Percentiles rank a stretch among this genome's conserved stretches.
Conservation (phyloP, 202 grass and related monocot genomes). For the Tripidium arundinaceum region DNA sequence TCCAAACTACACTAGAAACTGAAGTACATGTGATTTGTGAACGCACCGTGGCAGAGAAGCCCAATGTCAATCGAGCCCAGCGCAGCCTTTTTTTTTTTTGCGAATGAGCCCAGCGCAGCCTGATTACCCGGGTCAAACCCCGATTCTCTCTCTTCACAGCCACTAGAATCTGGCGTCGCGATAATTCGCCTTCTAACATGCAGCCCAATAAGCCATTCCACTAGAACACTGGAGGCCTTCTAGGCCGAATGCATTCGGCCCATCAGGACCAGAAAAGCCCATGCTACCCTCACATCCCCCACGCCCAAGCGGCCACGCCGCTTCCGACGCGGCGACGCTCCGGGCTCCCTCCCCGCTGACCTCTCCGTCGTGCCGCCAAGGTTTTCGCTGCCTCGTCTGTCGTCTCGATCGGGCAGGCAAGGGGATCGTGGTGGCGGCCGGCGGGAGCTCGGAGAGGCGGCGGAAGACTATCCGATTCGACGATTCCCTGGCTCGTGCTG, state of each 20-base stretch:
- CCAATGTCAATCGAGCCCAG: too few relatives aligned
- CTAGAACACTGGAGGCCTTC: neutral
- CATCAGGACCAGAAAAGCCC: neutral
- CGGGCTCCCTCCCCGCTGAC: neutral
- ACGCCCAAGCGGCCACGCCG: neutral
- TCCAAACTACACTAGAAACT: too few relatives aligned
- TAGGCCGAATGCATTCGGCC: neutral
- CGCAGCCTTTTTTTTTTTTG: too few relatives aligned
- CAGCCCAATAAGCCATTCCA: neutral
- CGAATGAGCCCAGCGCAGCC: too few relatives aligned
- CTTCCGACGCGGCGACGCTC: neutral
- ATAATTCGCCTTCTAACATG: too few relatives aligned
- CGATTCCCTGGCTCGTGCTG: neutral
- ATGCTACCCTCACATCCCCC: neutral
- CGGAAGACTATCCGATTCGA: neutral
- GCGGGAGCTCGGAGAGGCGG: neutral
- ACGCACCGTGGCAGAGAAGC: too few relatives aligned
- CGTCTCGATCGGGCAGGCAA: neutral
- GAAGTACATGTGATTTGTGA: too few relatives aligned
- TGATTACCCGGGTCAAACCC: neutral
- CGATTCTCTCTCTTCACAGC: neutral
- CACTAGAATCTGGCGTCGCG: too few relatives aligned
- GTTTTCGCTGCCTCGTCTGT: neutral
- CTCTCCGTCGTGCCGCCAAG: constrained; percentile 33
- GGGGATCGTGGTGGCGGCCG: neutral